Evolutionary conservation across 1,284 basidiomycete species (phyloP).

Genomic region (Vanrija pseudolonga): DNA sequence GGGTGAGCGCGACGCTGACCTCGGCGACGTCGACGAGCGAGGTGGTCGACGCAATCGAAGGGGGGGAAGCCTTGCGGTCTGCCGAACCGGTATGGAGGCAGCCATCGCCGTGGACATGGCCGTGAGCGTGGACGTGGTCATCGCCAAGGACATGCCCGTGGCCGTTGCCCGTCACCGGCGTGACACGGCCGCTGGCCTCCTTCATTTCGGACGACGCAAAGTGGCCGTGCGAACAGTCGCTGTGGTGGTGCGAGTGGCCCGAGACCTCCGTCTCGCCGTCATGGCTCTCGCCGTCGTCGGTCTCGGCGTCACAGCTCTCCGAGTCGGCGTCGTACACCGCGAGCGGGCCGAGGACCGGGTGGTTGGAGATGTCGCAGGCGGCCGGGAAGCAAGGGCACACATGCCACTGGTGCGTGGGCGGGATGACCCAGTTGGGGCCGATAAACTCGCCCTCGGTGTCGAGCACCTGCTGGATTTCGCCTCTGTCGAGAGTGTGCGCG

Average conservation of each 20-base stretch:
- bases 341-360: background rate
- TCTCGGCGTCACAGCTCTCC: background rate
- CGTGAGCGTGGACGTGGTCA: no score
- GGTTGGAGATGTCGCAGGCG: no score
- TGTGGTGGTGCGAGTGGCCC: no score
- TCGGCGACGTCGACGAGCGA: no score
- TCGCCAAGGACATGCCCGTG: no score
- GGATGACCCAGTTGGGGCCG: conserved; percentile 3
- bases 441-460: background rate
- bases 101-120: no score
- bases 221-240: conserved; percentile 25
- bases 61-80: background rate
- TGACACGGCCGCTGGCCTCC: no score
- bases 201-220: no score
- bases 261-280: conserved; percentile 44
- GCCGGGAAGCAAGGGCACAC: conserved; percentile 3
- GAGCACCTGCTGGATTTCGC: background rate
- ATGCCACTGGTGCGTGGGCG: background rate
- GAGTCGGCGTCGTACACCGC: background rate
- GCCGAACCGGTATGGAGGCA: no score
- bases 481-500: background rate
- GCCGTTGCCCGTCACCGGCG: no score
- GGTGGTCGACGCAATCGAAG: background rate
- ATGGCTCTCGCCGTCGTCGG: background rate
- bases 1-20: no score